Percentiles rank a stretch among this genome's conserved stretches.
Evolutionary conservation across 2,329 filamentous ascomycete species (phyloP).

Genomic region (Fusarium protoensiforme): DNA sequence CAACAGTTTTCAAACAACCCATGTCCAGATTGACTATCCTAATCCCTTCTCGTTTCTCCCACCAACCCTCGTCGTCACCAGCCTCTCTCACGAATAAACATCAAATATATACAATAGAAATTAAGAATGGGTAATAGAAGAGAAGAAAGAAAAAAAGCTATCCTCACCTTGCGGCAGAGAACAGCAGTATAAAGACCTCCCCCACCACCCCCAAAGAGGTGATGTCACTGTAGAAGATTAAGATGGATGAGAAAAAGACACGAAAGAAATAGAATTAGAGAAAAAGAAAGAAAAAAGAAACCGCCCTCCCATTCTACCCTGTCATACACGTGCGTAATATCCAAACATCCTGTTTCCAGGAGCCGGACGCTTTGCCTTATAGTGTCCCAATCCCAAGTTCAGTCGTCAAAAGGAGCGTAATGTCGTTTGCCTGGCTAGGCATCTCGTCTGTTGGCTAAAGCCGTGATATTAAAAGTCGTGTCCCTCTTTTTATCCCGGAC

Average conservation of each 20-base stretch:
- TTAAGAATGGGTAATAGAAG: slow-evolving; percentile 3
- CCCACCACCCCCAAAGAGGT: slow-evolving; percentile 3
- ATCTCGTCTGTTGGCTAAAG: neutral
- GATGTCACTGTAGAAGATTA: slow-evolving; percentile 21
- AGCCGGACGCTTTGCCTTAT: slow-evolving; percentile 1
- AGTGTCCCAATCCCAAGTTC: neutral
- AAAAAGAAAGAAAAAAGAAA: neutral
- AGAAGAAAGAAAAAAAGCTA: neutral
- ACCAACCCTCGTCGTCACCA: neutral
- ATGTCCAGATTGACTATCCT: slow-evolving; percentile 35
- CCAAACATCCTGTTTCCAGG: neutral
- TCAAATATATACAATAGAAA: slow-evolving; percentile 35
- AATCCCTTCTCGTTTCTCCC: neutral
- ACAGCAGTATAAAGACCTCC: neutral
- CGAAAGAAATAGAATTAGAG: slow-evolving; percentile 1
- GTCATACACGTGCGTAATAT: slow-evolving; percentile 8
- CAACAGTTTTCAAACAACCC: neutral
- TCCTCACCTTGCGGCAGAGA: neutral
- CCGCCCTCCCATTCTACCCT: slow-evolving; percentile 8
- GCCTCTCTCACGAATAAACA: neutral
- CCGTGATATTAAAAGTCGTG: slow-evolving; percentile 29
- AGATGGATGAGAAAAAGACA: neutral
- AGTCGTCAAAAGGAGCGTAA: slow-evolving; percentile 30
- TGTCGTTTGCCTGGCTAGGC: slow-evolving; percentile 12
- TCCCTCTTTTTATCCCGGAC: slow-evolving; percentile 10